These are phyloP conservation scores for Boeremia exigua DNA, from an alignment of 2,329 filamentous ascomycete genomes.

Conservation along the genomic window DNA sequence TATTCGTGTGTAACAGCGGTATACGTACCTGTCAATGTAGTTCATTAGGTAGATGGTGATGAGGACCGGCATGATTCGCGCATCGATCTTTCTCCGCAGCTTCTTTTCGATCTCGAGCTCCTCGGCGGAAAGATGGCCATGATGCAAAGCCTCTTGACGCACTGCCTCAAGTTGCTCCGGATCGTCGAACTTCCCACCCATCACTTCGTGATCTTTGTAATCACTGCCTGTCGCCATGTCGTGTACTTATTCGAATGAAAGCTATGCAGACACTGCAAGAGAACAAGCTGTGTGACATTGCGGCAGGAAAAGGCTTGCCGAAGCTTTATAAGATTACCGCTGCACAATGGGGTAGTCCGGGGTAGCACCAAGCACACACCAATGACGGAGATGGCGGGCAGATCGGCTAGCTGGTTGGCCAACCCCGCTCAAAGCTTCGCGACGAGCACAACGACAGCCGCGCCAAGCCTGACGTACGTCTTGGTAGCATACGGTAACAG, in stretches of 20 bases:
- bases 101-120: constrained; percentile 39
- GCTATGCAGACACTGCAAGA: neutral
- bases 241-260: neutral
- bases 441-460: neutral
- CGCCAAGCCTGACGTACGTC: neutral
- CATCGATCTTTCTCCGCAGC: constrained; percentile 38
- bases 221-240: constrained; percentile 13
- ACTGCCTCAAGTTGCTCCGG: constrained; percentile 21
- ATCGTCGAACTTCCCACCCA: constrained; percentile 4
- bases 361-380: constrained; percentile 5
- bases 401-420: neutral
- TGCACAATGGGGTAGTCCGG: constrained; percentile 4
- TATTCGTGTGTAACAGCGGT: neutral
- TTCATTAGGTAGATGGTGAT: constrained; percentile 41
- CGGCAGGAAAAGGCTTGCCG: constrained; percentile 7
- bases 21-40: constrained; percentile 29
- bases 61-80: constrained; percentile 36
- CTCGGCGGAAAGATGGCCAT: constrained; percentile 25
- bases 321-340: constrained; percentile 13
- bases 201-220: constrained; percentile 9
- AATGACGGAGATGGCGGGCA: constrained; percentile 15
- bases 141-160: constrained; percentile 20
- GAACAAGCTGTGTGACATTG: neutral
- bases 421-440: constrained; percentile 9
- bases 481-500: neutral